Percentiles rank a stretch among this genome's conserved stretches.
Conservation (phyloP, 148 eudicot genomes). For the Rhododendron williamsianum region DNA sequence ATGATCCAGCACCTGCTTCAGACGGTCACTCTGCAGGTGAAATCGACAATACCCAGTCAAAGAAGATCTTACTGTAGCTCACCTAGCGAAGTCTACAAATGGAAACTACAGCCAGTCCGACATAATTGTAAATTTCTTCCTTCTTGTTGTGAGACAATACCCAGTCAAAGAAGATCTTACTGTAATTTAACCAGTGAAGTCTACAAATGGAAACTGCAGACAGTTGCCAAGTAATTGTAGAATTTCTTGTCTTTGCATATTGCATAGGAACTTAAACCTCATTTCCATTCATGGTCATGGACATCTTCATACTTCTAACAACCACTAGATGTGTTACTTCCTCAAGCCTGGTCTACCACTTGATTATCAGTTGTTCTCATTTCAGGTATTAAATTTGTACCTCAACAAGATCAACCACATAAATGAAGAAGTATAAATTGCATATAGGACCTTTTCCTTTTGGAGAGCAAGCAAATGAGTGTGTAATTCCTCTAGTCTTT, state of each 20-base stretch:
- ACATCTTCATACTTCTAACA: neutral
- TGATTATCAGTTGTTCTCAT: constrained; percentile 4
- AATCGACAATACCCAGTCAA: constrained; percentile 4
- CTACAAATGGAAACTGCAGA: neutral
- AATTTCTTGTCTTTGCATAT: neutral
- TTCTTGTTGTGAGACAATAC: neutral
- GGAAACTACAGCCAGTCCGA: neutral
- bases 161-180: neutral
- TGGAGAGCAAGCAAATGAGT: constrained; percentile 45
- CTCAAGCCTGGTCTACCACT: neutral
- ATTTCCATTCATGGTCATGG: neutral
- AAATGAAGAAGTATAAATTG: neutral
- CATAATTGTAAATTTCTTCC: neutral
- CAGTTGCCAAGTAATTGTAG: too few relatives aligned
- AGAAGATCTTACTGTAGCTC: neutral
- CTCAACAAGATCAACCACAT: neutral
- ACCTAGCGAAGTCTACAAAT: neutral
- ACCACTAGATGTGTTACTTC: neutral
- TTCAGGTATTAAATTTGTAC: neutral
- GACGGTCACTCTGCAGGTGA: constrained; percentile 53
- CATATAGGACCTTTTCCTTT: constrained; percentile 56
- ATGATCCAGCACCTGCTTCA: constrained; percentile 55
- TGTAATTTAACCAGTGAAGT: neutral
- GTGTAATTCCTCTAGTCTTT: constrained; percentile 50
- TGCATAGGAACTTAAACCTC: neutral